phyloP scores from a whole-genome alignment of 2,329 filamentous ascomycete species.

The Colletotrichum tropicale region DNA sequence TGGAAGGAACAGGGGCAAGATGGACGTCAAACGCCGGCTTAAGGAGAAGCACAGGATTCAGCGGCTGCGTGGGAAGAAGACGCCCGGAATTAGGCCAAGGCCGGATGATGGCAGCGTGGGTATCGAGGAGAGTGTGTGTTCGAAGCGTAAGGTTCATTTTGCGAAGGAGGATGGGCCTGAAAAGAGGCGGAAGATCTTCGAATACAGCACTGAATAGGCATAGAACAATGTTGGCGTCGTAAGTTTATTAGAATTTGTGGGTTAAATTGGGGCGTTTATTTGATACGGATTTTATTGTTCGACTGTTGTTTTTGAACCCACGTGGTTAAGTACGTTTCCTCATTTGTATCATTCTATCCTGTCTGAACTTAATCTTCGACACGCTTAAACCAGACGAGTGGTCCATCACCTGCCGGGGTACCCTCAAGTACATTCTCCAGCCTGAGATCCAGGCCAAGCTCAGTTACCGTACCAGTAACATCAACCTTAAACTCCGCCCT shows the following conservation, averaged over 20 bases:
- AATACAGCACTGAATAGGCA: background rate
- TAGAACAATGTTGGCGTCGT: background rate
- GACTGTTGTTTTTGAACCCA: background rate
- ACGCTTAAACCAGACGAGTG: constrained; percentile 2
- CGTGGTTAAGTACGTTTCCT: background rate
- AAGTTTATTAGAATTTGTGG: background rate
- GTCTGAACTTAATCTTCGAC: background rate
- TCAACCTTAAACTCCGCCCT: background rate
- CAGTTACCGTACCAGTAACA: background rate
- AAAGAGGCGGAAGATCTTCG: background rate
- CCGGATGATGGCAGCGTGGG: background rate
- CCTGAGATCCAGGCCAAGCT: background rate
- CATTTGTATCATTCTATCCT: background rate
- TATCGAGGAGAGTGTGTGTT: background rate
- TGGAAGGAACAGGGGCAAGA: background rate
- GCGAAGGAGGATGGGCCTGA: background rate
- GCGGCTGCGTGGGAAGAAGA: background rate
- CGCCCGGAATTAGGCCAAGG: background rate
- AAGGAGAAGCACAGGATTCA: background rate
- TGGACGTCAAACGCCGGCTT: background rate
- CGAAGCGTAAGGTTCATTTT: background rate
- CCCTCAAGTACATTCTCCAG: background rate
- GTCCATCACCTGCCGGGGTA: background rate
- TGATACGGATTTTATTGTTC: background rate
- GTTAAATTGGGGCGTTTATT: background rate